Conservation (phyloP, 2,329 filamentous ascomycete genomes). For the Atkinsonella hypoxylon region DNA sequence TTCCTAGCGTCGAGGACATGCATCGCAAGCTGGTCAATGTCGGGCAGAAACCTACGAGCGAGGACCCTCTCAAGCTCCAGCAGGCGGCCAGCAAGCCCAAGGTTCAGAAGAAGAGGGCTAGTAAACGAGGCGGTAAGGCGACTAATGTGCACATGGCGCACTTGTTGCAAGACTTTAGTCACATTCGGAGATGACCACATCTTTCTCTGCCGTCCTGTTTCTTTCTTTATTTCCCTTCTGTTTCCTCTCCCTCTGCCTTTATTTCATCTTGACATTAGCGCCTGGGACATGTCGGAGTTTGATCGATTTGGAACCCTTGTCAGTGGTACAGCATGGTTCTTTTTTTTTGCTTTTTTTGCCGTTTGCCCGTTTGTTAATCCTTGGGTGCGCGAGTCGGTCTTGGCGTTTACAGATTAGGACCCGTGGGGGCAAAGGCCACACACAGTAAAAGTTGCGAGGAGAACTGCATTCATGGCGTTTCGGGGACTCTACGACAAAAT, state of each 20-base stretch:
- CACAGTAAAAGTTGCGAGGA: too few relatives aligned
- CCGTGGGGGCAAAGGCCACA: too few relatives aligned
- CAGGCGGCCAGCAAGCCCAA: conserved; percentile 45
- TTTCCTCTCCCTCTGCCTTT: too few relatives aligned
- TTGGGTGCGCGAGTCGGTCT: too few relatives aligned
- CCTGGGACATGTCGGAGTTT: neutral
- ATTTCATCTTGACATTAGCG: neutral
- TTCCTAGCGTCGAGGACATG: conserved; percentile 67
- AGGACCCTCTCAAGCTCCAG: conserved; percentile 49
- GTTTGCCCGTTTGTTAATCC: too few relatives aligned
- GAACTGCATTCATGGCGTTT: too few relatives aligned
- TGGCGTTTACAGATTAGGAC: too few relatives aligned
- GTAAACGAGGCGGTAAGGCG: conserved; percentile 61
- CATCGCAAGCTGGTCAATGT: conserved; percentile 65
- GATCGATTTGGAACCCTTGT: neutral
- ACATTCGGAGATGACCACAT: conserved; percentile 27
- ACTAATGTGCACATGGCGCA: conserved; percentile 82
- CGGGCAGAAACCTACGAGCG: conserved; percentile 74
- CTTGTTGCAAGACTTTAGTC: conserved; percentile 62
- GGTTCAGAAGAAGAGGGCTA: conserved; percentile 58
- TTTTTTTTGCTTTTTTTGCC: neutral
- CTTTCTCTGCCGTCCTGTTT: neutral
- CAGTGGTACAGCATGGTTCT: neutral
- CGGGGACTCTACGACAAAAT: too few relatives aligned
- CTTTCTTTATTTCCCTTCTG: neutral